Conservation (phyloP, 768 basidiomycete genomes). For the Astraeus odoratus region DNA sequence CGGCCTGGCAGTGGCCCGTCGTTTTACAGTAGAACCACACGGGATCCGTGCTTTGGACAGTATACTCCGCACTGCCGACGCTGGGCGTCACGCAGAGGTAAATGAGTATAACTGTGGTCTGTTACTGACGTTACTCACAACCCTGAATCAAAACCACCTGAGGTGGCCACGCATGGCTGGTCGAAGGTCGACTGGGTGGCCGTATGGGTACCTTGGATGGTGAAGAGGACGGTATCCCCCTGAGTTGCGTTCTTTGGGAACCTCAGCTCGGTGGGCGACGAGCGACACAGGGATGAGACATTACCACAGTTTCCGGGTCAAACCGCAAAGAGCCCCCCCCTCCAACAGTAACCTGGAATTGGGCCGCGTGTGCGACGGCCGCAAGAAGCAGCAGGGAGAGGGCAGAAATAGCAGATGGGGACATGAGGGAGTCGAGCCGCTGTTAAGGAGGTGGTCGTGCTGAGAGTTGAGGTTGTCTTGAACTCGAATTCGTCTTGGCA, state of each 20-base stretch:
- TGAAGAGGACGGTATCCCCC: constrained; percentile 45
- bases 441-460: background rate
- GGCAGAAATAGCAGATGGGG: background rate
- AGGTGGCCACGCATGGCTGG: constrained; percentile 36
- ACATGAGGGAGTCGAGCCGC: constrained; percentile 6
- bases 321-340: constrained; percentile 9
- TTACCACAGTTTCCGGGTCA: constrained; percentile 17
- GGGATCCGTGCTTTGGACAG: constrained; percentile 36
- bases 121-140: constrained; percentile 37
- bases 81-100: constrained; percentile 28
- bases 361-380: background rate
- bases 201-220: constrained; percentile 55
- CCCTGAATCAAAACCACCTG: constrained; percentile 49
- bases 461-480: too few relatives aligned
- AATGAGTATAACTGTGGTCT: background rate
- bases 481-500: too few relatives aligned
- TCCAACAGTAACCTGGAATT: constrained; percentile 12
- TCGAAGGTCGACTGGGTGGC: constrained; percentile 50
- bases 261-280: background rate
- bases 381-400: constrained; percentile 6
- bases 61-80: constrained; percentile 42
- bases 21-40: constrained; percentile 59
- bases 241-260: constrained; percentile 33
- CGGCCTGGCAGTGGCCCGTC: constrained; percentile 45
- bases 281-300: constrained; percentile 3